Conservation (phyloP, 179 eudicot species). For the Carnegiea gigantea region DNA sequence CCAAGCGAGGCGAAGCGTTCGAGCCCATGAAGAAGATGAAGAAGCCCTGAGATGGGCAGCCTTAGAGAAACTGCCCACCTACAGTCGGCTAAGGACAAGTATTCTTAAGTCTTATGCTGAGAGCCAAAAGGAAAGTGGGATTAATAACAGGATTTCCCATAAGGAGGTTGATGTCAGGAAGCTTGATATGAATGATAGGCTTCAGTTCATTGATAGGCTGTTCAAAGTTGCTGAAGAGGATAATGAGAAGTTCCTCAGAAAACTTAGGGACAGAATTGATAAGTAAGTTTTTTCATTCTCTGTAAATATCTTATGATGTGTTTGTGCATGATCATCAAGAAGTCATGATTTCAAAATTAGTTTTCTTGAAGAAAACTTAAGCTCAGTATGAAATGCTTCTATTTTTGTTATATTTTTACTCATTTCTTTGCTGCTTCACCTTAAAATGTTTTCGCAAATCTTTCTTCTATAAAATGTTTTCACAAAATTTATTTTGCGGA, state of each 20-base stretch:
- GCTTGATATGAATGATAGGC: constrained; percentile 38
- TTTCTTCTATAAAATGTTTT: too few relatives aligned
- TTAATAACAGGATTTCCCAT: constrained; percentile 9
- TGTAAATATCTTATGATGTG: background rate
- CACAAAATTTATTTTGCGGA: too few relatives aligned
- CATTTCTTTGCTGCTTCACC: too few relatives aligned
- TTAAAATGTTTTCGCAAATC: too few relatives aligned
- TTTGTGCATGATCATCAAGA: background rate
- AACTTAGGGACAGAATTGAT: constrained; percentile 45
- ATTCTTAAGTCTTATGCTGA: constrained; percentile 34
- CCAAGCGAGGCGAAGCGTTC: constrained; percentile 27
- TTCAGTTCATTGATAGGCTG: constrained; percentile 40
- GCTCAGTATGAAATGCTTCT: background rate
- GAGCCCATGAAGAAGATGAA: constrained; percentile 48
- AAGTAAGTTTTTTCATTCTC: constrained; percentile 28
- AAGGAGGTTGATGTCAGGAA: constrained; percentile 49
- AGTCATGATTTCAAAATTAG: background rate
- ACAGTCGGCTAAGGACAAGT: constrained; percentile 44
- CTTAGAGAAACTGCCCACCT: constrained; percentile 47
- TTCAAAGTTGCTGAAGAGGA: constrained; percentile 51
- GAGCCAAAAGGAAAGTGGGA: constrained; percentile 19
- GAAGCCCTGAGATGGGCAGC: constrained; percentile 56
- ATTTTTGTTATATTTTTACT: background rate
- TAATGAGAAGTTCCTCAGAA: constrained; percentile 45
- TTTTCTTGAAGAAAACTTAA: background rate